A percentile compares a stretch with the other conserved stretches of the same genome.
Conservation (phyloP, 2,329 filamentous ascomycete species). For the Talaromyces sp. region DNA sequence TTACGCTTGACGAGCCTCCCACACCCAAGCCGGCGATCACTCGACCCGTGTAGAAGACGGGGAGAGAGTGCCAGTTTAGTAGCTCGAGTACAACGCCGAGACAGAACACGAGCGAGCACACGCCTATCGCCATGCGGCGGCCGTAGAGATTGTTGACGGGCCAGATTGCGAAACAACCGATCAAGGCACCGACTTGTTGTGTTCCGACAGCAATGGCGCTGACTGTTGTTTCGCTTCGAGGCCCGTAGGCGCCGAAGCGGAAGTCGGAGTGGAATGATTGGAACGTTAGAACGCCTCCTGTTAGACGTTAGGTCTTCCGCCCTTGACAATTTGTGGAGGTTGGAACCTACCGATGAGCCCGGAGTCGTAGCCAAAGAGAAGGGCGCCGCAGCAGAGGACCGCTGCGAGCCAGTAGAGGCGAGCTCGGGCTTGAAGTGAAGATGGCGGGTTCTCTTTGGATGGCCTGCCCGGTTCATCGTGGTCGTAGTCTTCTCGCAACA, state of each 20-base stretch:
- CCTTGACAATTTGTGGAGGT: neutral
- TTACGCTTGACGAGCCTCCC: constrained; percentile 45
- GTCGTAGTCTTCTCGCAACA: neutral
- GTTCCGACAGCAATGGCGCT: constrained; percentile 51
- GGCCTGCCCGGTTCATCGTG: neutral
- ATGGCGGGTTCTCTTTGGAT: neutral
- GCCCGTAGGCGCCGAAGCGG: constrained; percentile 30
- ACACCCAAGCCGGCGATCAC: constrained; percentile 49
- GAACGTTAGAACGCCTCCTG: constrained; percentile 48
- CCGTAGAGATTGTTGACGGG: constrained; percentile 48
- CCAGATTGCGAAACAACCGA: constrained; percentile 50
- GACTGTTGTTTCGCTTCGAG: constrained; percentile 39
- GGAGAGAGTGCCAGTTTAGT: constrained; percentile 44
- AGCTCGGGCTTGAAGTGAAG: constrained; percentile 35
- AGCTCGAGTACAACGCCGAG: constrained; percentile 46
- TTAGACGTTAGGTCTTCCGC: neutral
- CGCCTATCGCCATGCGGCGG: constrained; percentile 44
- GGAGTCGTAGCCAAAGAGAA: constrained; percentile 43
- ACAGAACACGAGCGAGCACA: constrained; percentile 47
- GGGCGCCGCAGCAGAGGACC: constrained; percentile 52
- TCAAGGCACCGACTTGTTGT: constrained; percentile 52
- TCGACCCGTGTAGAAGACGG: constrained; percentile 46
- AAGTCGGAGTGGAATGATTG: constrained; percentile 45
- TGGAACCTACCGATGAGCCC: constrained; percentile 39
- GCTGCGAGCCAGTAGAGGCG: constrained; percentile 52